Evolutionary conservation across 2,329 filamentous ascomycete species (phyloP).

Genomic region (Neonectria punicea): DNA sequence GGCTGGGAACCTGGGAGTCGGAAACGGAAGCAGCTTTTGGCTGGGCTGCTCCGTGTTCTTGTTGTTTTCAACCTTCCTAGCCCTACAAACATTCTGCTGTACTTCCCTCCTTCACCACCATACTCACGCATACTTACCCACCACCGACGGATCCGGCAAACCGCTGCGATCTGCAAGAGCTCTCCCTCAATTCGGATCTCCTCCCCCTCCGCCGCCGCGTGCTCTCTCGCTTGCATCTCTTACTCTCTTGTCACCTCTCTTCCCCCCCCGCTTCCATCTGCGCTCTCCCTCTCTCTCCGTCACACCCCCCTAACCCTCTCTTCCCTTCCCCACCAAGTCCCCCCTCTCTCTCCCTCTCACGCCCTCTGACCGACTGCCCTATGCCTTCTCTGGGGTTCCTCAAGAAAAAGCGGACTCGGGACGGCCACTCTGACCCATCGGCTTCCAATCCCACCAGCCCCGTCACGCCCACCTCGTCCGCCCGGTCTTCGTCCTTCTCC

Average conservation of each 20-base stretch:
- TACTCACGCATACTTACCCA: conserved; percentile 17
- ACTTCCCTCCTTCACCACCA: conserved; percentile 6
- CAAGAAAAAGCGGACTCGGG: conserved; percentile 99
- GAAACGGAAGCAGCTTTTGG: neutral
- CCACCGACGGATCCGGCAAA: conserved; percentile 34
- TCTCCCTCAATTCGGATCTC: conserved; percentile 35
- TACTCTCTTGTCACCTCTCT: conserved; percentile 11
- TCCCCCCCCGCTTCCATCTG: conserved; percentile 12
- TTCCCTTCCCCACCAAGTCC: conserved; percentile 27
- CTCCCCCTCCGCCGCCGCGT: conserved; percentile 9
- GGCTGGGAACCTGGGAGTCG: neutral
- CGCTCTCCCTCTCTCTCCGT: conserved; percentile 31
- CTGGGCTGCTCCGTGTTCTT: neutral
- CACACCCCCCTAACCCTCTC: conserved; percentile 26
- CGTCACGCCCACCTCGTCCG: conserved; percentile 65
- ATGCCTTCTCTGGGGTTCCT: conserved; percentile 98
- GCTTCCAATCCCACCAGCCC: conserved; percentile 73
- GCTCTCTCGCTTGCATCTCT: neutral
- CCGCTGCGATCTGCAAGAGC: conserved; percentile 40
- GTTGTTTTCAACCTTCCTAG: neutral
- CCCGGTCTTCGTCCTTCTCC: conserved; percentile 55
- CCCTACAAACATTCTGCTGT: conserved; percentile 7
- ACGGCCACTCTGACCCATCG: conserved; percentile 78
- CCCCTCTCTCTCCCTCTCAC: conserved; percentile 13
- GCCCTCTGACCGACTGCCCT: conserved; percentile 40